A percentile compares a stretch with the other conserved stretches of the same genome.
Evolutionary conservation across 2,329 filamentous ascomycete genomes (phyloP).

Genomic region (Aureobasidium sp.): DNA sequence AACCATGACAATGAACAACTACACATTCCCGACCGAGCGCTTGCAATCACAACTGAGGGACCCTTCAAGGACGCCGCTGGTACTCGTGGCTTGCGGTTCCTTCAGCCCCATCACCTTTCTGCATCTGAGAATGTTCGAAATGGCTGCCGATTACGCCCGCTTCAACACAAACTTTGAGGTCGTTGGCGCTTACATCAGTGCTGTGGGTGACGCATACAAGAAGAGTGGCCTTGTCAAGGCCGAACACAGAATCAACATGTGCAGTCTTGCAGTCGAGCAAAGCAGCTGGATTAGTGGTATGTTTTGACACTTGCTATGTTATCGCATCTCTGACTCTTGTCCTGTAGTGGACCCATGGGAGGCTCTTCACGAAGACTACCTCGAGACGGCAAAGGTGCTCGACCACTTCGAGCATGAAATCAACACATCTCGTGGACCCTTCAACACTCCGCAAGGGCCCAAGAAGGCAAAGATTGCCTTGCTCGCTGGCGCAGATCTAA

Average conservation of each 20-base stretch:
- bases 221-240: constrained; percentile 72
- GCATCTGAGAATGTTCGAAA: constrained; percentile 81
- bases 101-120: constrained; percentile 48
- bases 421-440: constrained; percentile 68
- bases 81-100: constrained; percentile 62
- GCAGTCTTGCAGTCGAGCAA: constrained; percentile 69
- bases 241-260: constrained; percentile 76
- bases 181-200: constrained; percentile 75
- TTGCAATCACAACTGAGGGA: constrained; percentile 52
- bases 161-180: constrained; percentile 75
- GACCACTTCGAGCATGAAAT: constrained; percentile 91
- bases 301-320: not conserved
- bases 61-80: constrained; percentile 53
- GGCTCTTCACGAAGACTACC: constrained; percentile 75
- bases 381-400: constrained; percentile 80
- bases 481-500: constrained; percentile 60
- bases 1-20: constrained; percentile 38
- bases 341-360: constrained; percentile 73
- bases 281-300: constrained; percentile 63
- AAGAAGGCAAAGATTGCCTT: constrained; percentile 69
- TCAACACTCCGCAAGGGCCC: constrained; percentile 61
- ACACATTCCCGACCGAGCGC: constrained; percentile 56
- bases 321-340: not conserved
- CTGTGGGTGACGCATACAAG: constrained; percentile 70
- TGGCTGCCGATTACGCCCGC: constrained; percentile 73